Base-by-base conservation (phyloP, 495 filamentous ascomycete genomes). In the Pseudotulostoma volvatum region DNA sequence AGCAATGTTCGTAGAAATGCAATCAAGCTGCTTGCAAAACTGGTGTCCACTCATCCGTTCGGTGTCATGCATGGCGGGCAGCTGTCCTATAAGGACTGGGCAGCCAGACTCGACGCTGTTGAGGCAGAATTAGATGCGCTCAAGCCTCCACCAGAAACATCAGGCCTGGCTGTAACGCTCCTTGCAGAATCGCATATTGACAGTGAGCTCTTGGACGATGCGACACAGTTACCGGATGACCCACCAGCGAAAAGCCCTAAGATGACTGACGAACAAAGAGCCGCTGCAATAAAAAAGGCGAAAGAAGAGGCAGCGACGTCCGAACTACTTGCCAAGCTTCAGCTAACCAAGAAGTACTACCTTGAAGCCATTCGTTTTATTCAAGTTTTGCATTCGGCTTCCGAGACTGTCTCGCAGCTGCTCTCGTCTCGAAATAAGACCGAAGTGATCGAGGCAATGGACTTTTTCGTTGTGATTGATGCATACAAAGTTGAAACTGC, bases 381-480 rank as follows among this genome's bases (percentile, higher is more conserved):
- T 46, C 80, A 93, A 42, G 81, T 88, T n/a, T 63, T 99, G 13
- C 85, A 94, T 48, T 69, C 74, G 9, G 82, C 81, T 21, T 87
- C 84, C 0, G 63, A 59, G 2, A 68, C 76, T 9, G 74, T 96
- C 13, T 82, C 78, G 43, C 88, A 93, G 57, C 70, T 99, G 3
- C 68, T 99, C 7, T 78, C 81, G 4, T 88, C 87, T 9, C 84
- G 81, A 51, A 99, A 96, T 63, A 96, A 96, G 65, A 92, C 79
- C 44, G 90, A 99, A 55, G 82, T 94, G 17, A 93, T 96, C 40
- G 92, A 96, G 51, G 92, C 90, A 2, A 99, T 99, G 85, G 90
- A 99, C 50, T 96, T 90, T 57, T 93, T 96, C 48, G 84, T 87
- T 41, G 75, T 93, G 20, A 72, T 88, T 25, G 85, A 99, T 56